Conservation (phyloP, 1,284 basidiomycete genomes). For the Cryptococcus floricola region DNA sequence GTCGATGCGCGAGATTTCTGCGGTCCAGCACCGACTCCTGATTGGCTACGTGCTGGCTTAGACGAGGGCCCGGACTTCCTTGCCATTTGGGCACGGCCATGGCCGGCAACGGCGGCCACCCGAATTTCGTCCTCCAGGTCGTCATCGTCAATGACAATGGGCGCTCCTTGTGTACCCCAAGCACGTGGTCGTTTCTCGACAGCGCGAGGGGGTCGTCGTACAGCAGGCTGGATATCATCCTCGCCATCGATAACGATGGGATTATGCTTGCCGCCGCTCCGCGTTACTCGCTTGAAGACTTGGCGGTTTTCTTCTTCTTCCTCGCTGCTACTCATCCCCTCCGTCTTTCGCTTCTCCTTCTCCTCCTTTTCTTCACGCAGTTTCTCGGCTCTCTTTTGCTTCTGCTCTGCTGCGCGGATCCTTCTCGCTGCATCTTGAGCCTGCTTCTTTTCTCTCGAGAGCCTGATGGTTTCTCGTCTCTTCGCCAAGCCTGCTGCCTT, state of each 20-base stretch:
- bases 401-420: not conserved
- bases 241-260: not conserved
- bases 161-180: not conserved
- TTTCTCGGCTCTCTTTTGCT: conserved; percentile 11
- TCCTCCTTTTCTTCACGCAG: conserved; percentile 9
- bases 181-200: no score
- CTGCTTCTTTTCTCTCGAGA: conserved; percentile 6
- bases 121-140: conserved; percentile 8
- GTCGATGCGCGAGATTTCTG: no score
- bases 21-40: no score
- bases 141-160: conserved; percentile 4
- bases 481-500: not conserved
- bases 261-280: not conserved
- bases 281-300: not conserved
- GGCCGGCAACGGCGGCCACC: conserved; percentile 4
- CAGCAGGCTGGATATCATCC: not conserved
- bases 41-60: no score
- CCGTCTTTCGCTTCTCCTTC: conserved; percentile 4
- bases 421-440: not conserved
- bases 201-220: no score
- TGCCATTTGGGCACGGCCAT: not conserved
- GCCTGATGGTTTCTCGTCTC: conserved; percentile 13
- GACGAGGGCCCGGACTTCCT: no score
- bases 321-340: conserved; percentile 5
- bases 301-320: conserved; percentile 6